Base-by-base conservation (phyloP, 139 green algal species). In the Tetradesmus obliquus region DNA sequence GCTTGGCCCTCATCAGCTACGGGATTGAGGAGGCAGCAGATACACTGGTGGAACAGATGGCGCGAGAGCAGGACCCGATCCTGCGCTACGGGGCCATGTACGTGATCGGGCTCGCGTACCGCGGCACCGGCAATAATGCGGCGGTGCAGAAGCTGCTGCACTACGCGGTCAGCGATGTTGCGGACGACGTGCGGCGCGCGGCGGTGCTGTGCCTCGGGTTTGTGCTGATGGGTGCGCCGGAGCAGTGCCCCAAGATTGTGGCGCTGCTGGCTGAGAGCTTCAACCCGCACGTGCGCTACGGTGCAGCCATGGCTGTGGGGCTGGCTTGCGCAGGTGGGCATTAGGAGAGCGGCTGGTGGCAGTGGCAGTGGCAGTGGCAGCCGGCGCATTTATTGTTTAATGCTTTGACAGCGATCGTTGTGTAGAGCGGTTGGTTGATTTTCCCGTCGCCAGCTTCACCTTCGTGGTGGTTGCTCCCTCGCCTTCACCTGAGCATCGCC, bases 61-160 rank as follows among this genome's bases (percentile, higher is more conserved):
- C 93, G 1, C 83, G 94, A 0, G 95, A 98, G 88, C 93, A 96
- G 82, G 97, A 98, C 93, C 95, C 97, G 57, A 98, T 99, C 90
- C 92, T 99, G 79, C 95, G 97, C 5, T 99, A 99, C 91, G 98
- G 98, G 20, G 98, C 96, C 76, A 99, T 99, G 97, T 98, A 97
- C 85, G 95, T 96, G 19, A 94, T 99, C 8, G 98, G 96, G 22
- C 94, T 99, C 88, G 98, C 98, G 0, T 99, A 99, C 95, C 92
- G 96, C 54, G 98, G 97, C 92, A 99, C 98, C 15, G 96, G 93
- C 92, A 99, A 99, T 95, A 99, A 99, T 92, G 91, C 51, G 24
- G 98, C 98, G 2, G 98, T 99, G 55, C 96, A 98, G 92, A 97
- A 96, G 92, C 97, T 99, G 92, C 97, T 99, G 80, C 98, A 99